Conservation (phyloP, 2,329 filamentous ascomycete species). For the Sarocladium strictum region DNA sequence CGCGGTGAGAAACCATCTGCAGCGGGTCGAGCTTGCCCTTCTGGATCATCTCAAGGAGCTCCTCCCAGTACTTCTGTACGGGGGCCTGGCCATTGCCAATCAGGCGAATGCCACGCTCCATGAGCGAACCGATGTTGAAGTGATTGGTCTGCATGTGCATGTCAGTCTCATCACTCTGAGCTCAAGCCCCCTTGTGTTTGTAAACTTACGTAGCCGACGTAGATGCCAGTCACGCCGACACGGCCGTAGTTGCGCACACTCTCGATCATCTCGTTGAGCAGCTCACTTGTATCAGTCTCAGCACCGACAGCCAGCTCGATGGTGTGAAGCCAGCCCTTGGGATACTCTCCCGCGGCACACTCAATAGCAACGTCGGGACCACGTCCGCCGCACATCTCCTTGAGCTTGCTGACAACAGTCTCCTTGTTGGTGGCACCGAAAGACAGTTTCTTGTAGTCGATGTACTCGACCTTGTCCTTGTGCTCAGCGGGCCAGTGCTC, state of each 20-base stretch:
- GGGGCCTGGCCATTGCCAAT: constrained; percentile 64
- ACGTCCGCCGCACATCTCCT: constrained; percentile 64
- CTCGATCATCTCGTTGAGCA: constrained; percentile 74
- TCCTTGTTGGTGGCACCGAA: constrained; percentile 50
- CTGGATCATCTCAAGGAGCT: constrained; percentile 63
- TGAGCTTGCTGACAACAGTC: constrained; percentile 65
- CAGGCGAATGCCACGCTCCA: constrained; percentile 80
- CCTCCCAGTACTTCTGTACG: constrained; percentile 79
- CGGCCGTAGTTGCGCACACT: constrained; percentile 67
- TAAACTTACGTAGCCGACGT: constrained; percentile 52
- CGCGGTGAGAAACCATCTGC: constrained; percentile 76
- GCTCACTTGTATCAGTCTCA: constrained; percentile 81
- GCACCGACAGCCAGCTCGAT: constrained; percentile 55
- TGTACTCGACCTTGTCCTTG: constrained; percentile 51
- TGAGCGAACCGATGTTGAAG: constrained; percentile 77
- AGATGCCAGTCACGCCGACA: constrained; percentile 70
- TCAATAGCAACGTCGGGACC: constrained; percentile 73
- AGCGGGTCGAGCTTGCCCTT: constrained; percentile 65
- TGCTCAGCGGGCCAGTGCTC: constrained; percentile 48
- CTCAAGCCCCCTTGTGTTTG: too few species aligned
- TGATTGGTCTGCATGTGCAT: constrained; percentile 59
- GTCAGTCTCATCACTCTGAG: not conserved
- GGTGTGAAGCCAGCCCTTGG: constrained; percentile 56
- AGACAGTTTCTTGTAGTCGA: constrained; percentile 61
- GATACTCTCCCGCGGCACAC: constrained; percentile 54